A percentile compares a stretch with the other conserved stretches of the same genome.
Conservation (phyloP, 768 basidiomycete species). For the Russula dissimulans region DNA sequence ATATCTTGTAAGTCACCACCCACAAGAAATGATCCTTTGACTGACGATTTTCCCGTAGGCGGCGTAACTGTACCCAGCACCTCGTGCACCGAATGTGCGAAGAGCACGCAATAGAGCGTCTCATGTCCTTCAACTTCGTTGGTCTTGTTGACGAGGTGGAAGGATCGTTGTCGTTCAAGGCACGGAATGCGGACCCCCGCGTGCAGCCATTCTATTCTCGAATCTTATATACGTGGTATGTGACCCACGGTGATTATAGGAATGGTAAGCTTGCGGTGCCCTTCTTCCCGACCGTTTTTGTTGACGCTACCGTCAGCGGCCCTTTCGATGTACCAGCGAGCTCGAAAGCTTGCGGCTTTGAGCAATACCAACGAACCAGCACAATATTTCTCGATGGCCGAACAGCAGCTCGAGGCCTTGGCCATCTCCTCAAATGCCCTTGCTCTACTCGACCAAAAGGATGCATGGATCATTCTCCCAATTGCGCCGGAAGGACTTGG, state of each 20-base stretch:
- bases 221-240: conserved; percentile 93
- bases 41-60: conserved; percentile 37
- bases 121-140: conserved; percentile 78
- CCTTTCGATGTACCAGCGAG: conserved; percentile 87
- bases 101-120: conserved; percentile 64
- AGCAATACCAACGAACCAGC: conserved; percentile 24
- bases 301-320: conserved; percentile 47
- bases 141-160: conserved; percentile 84
- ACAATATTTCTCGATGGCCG: conserved; percentile 42
- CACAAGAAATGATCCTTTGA: background rate
- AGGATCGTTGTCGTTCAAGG: conserved; percentile 81
- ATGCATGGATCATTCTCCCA: conserved; percentile 76
- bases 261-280: conserved; percentile 53
- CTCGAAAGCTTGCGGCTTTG: conserved; percentile 57
- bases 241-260: conserved; percentile 78
- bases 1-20: conserved; percentile 56
- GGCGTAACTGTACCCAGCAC: conserved; percentile 71
- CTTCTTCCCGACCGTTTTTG: background rate
- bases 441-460: conserved; percentile 67
- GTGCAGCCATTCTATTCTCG: conserved; percentile 77
- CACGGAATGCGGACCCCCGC: conserved; percentile 86
- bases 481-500: conserved; percentile 30
- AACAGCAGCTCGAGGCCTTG: conserved; percentile 72
- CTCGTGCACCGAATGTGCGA: conserved; percentile 92
- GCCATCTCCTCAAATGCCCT: conserved; percentile 85